Conservation (phyloP, 441 rosid genomes). For the Corymbia calophylla region DNA sequence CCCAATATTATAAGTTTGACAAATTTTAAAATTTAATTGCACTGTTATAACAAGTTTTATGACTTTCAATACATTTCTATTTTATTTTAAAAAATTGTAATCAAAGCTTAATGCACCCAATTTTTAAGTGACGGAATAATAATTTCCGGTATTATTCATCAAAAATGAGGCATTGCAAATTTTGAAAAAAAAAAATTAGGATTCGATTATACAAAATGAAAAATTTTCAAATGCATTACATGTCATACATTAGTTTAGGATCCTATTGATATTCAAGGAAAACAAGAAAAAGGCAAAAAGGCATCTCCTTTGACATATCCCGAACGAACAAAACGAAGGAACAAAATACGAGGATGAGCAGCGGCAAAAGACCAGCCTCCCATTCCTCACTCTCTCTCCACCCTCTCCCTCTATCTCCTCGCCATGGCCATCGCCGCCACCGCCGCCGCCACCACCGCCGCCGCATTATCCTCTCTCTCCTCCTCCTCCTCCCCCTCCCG, state of each 20-base stretch:
- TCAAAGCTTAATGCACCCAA: neutral
- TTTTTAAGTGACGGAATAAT: neutral
- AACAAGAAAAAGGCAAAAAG: neutral
- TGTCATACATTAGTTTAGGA: neutral
- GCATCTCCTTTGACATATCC: neutral
- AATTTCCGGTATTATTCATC: neutral
- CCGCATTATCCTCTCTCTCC: neutral
- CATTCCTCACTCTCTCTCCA: neutral
- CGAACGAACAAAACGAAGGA: neutral
- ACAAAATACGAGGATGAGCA: neutral
- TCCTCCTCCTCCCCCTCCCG: neutral
- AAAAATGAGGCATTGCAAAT: rapidly evolving
- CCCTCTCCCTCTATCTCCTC: neutral
- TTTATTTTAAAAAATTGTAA: neutral
- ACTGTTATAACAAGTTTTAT: neutral
- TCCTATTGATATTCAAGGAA: neutral
- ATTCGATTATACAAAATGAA: neutral
- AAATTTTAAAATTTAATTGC: rapidly evolving
- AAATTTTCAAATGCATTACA: neutral
- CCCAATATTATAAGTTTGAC: too few species aligned
- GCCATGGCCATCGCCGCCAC: neutral
- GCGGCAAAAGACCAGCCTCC: neutral
- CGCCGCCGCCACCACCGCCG: neutral
- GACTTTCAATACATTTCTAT: too few species aligned
- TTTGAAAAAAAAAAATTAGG: neutral